Conservation (phyloP, 805 yeast genomes). For the Pichia californica region DNA sequence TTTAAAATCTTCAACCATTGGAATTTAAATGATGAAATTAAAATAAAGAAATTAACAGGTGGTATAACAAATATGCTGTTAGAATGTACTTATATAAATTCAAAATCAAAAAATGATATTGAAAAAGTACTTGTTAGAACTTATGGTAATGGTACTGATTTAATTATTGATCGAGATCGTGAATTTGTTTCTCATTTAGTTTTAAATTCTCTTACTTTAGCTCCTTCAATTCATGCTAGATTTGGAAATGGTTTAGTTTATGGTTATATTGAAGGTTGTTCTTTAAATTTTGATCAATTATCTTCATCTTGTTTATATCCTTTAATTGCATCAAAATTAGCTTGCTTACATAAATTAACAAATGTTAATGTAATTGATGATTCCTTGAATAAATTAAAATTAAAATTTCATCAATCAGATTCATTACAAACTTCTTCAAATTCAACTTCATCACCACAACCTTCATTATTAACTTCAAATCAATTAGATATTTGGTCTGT, state of each 20-base stretch:
- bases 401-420: conserved; percentile 15
- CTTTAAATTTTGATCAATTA: conserved; percentile 51
- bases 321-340: conserved; percentile 57
- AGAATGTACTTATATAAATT: conserved; percentile 31
- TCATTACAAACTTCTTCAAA: no score
- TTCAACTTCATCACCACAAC: not conserved
- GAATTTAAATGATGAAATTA: conserved; percentile 22
- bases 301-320: conserved; percentile 42
- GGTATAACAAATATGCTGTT: conserved; percentile 60
- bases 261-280: conserved; percentile 60
- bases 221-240: conserved; percentile 62
- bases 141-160: conserved; percentile 67
- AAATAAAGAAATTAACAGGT: conserved; percentile 45
- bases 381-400: conserved; percentile 36
- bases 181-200: conserved; percentile 67
- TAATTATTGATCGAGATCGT: conserved; percentile 66
- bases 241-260: conserved; percentile 70
- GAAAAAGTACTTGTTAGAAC: conserved; percentile 55
- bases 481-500: conserved; percentile 41
- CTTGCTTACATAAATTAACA: conserved; percentile 60
- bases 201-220: conserved; percentile 51
- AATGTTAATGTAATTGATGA: conserved; percentile 40
- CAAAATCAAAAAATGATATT: not conserved
- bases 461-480: not conserved
- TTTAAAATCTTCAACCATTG: conserved; percentile 39